These are phyloP conservation scores for Spathaspora passalidarum DNA, from an alignment of 805 yeast species.

Conservation along the genomic window DNA sequence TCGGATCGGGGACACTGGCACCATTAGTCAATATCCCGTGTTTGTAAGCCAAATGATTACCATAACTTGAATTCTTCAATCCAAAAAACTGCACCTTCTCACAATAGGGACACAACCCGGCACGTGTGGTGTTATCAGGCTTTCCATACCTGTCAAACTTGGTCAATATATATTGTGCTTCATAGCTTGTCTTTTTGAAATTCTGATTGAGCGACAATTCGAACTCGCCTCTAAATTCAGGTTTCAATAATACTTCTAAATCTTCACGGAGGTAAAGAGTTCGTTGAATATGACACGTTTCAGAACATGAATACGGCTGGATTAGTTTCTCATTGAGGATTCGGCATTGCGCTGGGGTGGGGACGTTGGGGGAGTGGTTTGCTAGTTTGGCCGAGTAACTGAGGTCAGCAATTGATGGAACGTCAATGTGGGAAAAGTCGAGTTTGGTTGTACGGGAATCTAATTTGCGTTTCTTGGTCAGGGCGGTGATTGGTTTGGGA, in stretches of 20 bases:
- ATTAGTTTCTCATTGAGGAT: conserved; percentile 5
- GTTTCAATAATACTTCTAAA: neutral
- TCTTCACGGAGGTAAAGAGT: conserved; percentile 4
- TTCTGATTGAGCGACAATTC: conserved; percentile 7
- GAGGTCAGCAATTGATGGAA: conserved; percentile 5
- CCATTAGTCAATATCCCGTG: conserved; percentile 33
- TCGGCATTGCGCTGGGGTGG: conserved; percentile 4
- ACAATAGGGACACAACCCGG: conserved; percentile 33
- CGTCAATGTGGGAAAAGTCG: conserved; percentile 7
- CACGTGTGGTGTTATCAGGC: conserved; percentile 7
- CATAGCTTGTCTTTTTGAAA: conserved; percentile 8
- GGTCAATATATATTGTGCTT: conserved; percentile 8
- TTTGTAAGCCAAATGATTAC: conserved; percentile 31
- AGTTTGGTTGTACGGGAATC: neutral
- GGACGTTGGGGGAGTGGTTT: neutral
- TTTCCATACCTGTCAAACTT: conserved; percentile 2
- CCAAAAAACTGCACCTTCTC: conserved; percentile 26
- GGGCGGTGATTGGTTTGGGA: neutral
- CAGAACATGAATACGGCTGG: conserved; percentile 1
- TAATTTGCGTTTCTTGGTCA: neutral
- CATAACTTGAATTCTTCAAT: conserved; percentile 30
- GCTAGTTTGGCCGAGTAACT: conserved; percentile 2
- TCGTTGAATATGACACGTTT: conserved; percentile 6
- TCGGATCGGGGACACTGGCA: conserved; percentile 28
- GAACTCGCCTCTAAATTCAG: neutral